A percentile compares a stretch with the other conserved stretches of the same genome.
phyloP scores from a whole-genome alignment of 2,329 filamentous ascomycete species.

The Amylocarpus encephaloides region DNA sequence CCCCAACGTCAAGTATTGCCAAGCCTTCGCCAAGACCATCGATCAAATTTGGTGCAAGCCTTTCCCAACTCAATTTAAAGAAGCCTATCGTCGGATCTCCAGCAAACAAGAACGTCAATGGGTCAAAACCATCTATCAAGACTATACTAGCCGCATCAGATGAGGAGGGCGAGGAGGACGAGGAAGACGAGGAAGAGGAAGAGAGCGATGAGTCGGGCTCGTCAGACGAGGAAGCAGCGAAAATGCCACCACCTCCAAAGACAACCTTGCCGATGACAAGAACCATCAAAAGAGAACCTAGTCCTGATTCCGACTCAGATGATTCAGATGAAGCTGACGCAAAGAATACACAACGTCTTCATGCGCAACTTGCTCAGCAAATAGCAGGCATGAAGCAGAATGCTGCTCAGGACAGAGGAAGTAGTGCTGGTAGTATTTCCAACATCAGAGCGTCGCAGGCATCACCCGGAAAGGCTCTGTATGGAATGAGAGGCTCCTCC shows the following conservation, averaged over 20 bases:
- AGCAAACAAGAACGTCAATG: conserved; percentile 2
- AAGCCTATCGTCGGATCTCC: conserved; percentile 7
- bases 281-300: background rate
- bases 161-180: conserved; percentile 7
- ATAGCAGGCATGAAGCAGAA: background rate
- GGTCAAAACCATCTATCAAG: background rate
- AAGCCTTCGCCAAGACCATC: conserved; percentile 8
- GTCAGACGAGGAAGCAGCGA: conserved; percentile 2
- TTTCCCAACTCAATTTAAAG: conserved; percentile 12
- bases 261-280: background rate
- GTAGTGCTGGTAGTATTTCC: background rate
- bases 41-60: conserved; percentile 9
- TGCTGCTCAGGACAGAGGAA: background rate
- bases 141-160: conserved; percentile 1
- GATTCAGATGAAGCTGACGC: conserved; percentile 3
- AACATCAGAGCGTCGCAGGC: background rate
- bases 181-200: conserved; percentile 9
- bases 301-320: conserved; percentile 6
- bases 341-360: background rate
- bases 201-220: conserved; percentile 4
- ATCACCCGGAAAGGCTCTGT: background rate
- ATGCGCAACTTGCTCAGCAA: background rate
- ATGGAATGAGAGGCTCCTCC: background rate
- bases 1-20: conserved; percentile 11
- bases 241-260: background rate